Conservation (phyloP, 495 filamentous ascomycete species). For the Talaromyces borbonicus region DNA sequence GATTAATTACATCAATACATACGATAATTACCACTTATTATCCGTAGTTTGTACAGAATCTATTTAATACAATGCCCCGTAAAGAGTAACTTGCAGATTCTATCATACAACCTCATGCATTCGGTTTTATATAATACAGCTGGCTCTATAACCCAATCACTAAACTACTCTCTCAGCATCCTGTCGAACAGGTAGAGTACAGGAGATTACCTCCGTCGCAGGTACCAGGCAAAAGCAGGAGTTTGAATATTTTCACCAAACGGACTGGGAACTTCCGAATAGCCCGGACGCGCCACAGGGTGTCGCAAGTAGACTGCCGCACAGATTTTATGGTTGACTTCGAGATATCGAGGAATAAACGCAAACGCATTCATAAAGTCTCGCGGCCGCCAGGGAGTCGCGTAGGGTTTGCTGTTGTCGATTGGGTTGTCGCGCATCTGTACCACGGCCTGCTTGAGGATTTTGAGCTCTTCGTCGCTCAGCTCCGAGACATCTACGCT, state of each 20-base stretch:
- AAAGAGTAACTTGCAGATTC: slow-evolving; percentile 11
- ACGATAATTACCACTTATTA: too few species aligned
- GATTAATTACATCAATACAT: slow-evolving; percentile 1
- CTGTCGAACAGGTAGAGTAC: too few species aligned
- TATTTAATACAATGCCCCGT: too few species aligned
- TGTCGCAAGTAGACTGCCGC: slow-evolving; percentile 91
- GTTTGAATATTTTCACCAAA: slow-evolving; percentile 54
- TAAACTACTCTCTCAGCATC: background rate
- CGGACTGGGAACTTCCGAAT: slow-evolving; percentile 82
- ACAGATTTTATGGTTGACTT: slow-evolving; percentile 95
- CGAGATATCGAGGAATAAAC: slow-evolving; percentile 89
- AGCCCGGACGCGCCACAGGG: slow-evolving; percentile 84
- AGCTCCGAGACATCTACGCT: slow-evolving; percentile 27
- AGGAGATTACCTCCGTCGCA: slow-evolving; percentile 61
- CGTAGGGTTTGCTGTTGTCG: slow-evolving; percentile 73
- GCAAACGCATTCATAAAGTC: slow-evolving; percentile 84
- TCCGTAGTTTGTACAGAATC: too few species aligned
- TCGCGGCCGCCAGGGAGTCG: slow-evolving; percentile 83
- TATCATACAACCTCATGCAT: too few species aligned
- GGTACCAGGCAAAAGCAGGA: slow-evolving; percentile 88
- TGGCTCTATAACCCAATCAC: slow-evolving; percentile 8
- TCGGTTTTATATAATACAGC: slow-evolving; percentile 40
- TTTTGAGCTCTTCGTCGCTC: slow-evolving; percentile 29
- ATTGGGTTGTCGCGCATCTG: slow-evolving; percentile 60
- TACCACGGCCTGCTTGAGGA: slow-evolving; percentile 38